phyloP scores from a whole-genome alignment of 257 asterid genomes.

The Solanum tarijense region DNA sequence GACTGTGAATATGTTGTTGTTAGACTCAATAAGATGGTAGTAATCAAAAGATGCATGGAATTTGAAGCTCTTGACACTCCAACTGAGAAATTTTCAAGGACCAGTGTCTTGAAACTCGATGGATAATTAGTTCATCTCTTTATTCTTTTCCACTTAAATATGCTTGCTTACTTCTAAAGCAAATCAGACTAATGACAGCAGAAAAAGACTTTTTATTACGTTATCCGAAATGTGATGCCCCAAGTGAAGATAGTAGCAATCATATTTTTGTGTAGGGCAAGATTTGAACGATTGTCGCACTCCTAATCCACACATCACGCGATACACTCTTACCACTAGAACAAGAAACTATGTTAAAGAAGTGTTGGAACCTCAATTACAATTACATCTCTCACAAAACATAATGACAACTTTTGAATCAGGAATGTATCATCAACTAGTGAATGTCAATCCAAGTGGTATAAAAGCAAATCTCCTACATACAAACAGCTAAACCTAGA shows the following conservation, averaged over 20 bases:
- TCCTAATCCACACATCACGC: neutral
- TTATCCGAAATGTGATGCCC: neutral
- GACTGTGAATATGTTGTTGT: neutral
- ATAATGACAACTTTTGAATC: neutral
- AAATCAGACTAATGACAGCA: neutral
- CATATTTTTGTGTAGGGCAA: neutral
- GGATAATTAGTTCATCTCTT: neutral
- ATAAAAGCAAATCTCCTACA: slow-evolving; percentile 1
- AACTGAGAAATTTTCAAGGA: neutral
- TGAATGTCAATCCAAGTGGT: neutral
- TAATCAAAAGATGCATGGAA: neutral
- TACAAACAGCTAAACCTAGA: neutral
- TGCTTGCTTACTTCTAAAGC: neutral
- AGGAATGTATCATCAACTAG: neutral
- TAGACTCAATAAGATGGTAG: neutral
- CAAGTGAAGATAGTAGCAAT: neutral
- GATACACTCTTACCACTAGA: neutral
- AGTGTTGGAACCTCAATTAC: neutral
- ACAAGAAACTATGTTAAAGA: neutral
- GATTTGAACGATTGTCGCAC: accelerated
- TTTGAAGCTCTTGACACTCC: neutral
- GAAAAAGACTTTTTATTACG: neutral
- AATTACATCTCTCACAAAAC: neutral
- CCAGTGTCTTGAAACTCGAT: neutral
- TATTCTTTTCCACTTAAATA: neutral